Evolutionary conservation across 192 early-diverging fungal genomes (phyloP).

Genomic region (Rhizophlyctis rosea): DNA sequence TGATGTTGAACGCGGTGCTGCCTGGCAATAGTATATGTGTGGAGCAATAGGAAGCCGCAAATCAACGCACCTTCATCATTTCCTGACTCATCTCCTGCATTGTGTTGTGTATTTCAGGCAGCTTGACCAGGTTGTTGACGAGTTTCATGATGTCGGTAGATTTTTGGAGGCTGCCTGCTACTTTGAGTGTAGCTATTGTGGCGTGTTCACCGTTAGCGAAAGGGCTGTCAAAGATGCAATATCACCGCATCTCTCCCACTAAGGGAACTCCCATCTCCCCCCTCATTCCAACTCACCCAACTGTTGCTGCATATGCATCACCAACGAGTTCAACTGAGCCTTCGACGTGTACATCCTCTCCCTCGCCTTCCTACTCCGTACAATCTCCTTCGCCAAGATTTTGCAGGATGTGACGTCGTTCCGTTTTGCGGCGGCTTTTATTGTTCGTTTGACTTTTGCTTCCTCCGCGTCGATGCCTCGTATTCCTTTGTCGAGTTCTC

Average conservation of each 20-base stretch:
- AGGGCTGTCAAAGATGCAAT: background rate
- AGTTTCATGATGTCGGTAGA: constrained; percentile 86
- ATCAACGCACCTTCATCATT: constrained; percentile 81
- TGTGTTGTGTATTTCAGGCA: constrained; percentile 77
- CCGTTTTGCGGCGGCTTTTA: constrained; percentile 88
- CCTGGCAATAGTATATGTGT: background rate
- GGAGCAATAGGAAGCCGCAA: constrained; percentile 3
- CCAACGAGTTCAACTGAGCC: constrained; percentile 89
- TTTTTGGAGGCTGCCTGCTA: constrained; percentile 83
- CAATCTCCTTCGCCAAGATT: constrained; percentile 80
- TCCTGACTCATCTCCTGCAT: constrained; percentile 94
- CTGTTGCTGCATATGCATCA: constrained; percentile 86
- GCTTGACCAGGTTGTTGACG: constrained; percentile 81
- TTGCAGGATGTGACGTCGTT: constrained; percentile 61
- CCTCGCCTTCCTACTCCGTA: constrained; percentile 73
- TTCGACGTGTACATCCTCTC: constrained; percentile 80
- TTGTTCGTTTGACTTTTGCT: constrained; percentile 66
- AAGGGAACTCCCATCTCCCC: constrained; percentile 3
- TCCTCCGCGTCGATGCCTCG: constrained; percentile 81
- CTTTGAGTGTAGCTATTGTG: constrained; percentile 72
- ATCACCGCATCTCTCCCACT: constrained; percentile 2
- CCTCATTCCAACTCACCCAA: constrained; percentile 53
- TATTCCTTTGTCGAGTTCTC: constrained; percentile 80
- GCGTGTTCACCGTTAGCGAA: background rate
- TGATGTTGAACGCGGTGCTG: background rate